A percentile compares a stretch with the other conserved stretches of the same genome.
Evolutionary conservation across 345 rosid genomes (phyloP).

Genomic region (Iberis pinnata): DNA sequence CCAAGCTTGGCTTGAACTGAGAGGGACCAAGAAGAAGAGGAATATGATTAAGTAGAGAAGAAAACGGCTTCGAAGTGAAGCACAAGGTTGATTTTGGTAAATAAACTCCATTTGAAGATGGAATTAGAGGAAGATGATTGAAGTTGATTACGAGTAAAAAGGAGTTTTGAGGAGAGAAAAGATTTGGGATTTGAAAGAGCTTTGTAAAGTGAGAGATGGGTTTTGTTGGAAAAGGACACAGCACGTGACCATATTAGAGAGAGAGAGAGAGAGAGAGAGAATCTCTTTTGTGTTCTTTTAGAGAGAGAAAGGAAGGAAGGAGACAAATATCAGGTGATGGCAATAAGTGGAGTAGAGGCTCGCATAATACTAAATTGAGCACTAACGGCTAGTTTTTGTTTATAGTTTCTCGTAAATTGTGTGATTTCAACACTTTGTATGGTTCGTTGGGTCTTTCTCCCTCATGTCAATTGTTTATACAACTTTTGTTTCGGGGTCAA

Average conservation of each 20-base stretch:
- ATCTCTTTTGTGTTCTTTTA: slow-evolving; percentile 35
- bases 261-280: slow-evolving; percentile 32
- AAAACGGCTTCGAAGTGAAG: slow-evolving; percentile 25
- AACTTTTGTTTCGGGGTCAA: background rate
- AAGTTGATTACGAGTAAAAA: too few species aligned
- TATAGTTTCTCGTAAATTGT: slow-evolving; percentile 6
- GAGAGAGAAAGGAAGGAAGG: slow-evolving; percentile 25
- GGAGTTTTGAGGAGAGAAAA: slow-evolving; percentile 11
- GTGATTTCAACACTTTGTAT: slow-evolving; percentile 8
- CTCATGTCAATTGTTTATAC: slow-evolving; percentile 12
- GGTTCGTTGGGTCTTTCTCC: slow-evolving; percentile 12
- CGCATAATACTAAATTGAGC: slow-evolving; percentile 20
- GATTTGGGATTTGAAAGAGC: slow-evolving; percentile 25
- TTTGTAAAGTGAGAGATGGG: slow-evolving; percentile 36
- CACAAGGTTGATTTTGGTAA: slow-evolving; percentile 14
- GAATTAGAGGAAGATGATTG: background rate
- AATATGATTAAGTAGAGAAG: slow-evolving; percentile 14
- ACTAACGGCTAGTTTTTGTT: slow-evolving; percentile 63
- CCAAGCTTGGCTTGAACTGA: slow-evolving; percentile 41
- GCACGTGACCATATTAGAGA: slow-evolving; percentile 45
- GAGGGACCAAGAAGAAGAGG: slow-evolving; percentile 19
- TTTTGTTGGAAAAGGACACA: slow-evolving; percentile 27
- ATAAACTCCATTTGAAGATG: slow-evolving; percentile 14
- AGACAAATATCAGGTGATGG: slow-evolving; percentile 33
- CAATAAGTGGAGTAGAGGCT: slow-evolving; percentile 32